Evolutionary conservation across 345 rosid genomes (phyloP).

Genomic region (Gossypium mustelinum): DNA sequence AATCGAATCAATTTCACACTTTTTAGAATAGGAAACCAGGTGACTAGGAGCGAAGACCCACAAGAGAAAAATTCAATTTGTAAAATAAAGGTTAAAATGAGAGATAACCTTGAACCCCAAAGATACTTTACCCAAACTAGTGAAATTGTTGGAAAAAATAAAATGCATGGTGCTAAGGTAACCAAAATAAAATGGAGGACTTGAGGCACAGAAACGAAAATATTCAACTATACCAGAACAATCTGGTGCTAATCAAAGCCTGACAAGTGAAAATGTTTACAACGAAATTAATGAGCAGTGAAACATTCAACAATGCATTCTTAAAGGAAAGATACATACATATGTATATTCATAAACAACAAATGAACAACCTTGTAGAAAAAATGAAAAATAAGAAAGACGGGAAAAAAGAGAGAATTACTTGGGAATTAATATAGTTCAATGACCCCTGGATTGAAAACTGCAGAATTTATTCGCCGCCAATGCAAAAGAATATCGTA

Average conservation of each 20-base stretch:
- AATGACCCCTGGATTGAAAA: conserved; percentile 39
- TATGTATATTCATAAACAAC: background rate
- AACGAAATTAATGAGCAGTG: background rate
- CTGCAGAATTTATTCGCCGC: conserved; percentile 29
- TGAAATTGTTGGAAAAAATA: too few species aligned
- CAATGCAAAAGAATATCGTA: conserved; percentile 10
- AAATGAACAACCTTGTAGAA: background rate
- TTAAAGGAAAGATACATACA: background rate
- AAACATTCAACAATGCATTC: background rate
- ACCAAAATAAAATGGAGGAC: background rate
- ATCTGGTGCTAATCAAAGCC: background rate
- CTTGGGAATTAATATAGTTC: conserved; percentile 42
- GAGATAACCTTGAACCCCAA: too few species aligned
- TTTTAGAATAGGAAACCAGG: too few species aligned
- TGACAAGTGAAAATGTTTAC: background rate
- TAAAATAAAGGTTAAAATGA: too few species aligned
- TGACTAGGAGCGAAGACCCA: too few species aligned
- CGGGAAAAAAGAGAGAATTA: conserved; percentile 19
- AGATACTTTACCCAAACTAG: too few species aligned
- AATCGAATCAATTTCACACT: too few species aligned
- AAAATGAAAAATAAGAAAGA: background rate
- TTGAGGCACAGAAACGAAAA: background rate
- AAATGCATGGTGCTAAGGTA: background rate
- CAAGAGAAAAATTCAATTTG: too few species aligned
- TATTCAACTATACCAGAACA: background rate